Base-by-base conservation (phyloP, 495 filamentous ascomycete species). In the Lepraria neglecta region DNA sequence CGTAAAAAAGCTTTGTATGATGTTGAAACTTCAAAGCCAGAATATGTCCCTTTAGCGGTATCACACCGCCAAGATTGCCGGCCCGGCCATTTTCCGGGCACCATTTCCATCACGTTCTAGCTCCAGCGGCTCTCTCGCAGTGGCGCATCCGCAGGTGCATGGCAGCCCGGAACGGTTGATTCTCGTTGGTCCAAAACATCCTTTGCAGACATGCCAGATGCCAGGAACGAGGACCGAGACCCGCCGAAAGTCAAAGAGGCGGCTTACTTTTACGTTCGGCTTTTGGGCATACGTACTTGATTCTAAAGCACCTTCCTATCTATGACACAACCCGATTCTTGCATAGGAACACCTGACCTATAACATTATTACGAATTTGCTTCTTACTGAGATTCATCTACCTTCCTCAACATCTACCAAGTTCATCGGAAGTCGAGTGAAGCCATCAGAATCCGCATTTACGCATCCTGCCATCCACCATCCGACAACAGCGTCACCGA, bases 251-350 rank as follows among this genome's bases (percentile, higher is more conserved):
- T 6, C 30, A 54, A 38, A 19, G 31, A 24, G 24, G 48, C 48
- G 27, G 24, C 21, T 50, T 19, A 50, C 48, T 14, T 31, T 15
- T 19, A 10, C 48, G 48, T 31, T 52, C 14, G 21, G 1, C 3
- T 50, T 15, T 30, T 19, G 7, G 35, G 35, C 35, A n/a, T 38
- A 38, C 7, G 5, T 38, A 38, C 35, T 38, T 38, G 35, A 38
- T 38, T 38, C 35, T 38, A 7, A 38, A 38, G 2, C 28, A 61
- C 56, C 54, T 56, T 19, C 44, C 47, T 60, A 28, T 58, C 52
- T n/a, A 54, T 54, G 51, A 54, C 51, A 54, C 51, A 33, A 54
- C 51, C 51, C 35, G 1, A 38, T 14, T 33, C 35, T 33, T 11
- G 0, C 10, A 46, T 17, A 19, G 1, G 19, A 19, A 24, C 51